phyloP scores from a whole-genome alignment of 2,329 filamentous ascomycete genomes.

The Neofusicoccum sp. region DNA sequence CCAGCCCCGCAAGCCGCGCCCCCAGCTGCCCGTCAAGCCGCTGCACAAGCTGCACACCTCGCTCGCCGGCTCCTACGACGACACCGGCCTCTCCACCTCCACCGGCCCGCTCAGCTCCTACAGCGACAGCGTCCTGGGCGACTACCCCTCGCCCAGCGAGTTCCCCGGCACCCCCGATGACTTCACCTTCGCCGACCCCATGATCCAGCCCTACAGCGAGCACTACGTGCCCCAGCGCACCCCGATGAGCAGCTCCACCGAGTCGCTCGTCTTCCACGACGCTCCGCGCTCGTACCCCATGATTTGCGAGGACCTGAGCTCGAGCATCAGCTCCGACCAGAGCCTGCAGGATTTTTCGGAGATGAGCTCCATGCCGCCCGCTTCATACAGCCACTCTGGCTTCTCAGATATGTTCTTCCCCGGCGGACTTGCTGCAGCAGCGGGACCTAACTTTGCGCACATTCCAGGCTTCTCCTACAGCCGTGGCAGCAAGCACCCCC shows the following conservation, averaged over 20 bases:
- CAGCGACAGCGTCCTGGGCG: conserved; percentile 39
- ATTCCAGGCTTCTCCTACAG: conserved; percentile 37
- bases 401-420: conserved; percentile 38
- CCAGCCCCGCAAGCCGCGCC: conserved; percentile 37
- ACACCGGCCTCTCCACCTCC: conserved; percentile 43
- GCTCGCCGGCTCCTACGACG: conserved; percentile 41
- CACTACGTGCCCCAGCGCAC: conserved; percentile 34
- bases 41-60: conserved; percentile 45
- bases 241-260: conserved; percentile 38
- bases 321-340: conserved; percentile 47
- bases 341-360: conserved; percentile 45
- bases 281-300: conserved; percentile 36
- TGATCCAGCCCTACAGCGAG: conserved; percentile 35
- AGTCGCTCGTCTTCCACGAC: conserved; percentile 35
- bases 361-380: conserved; percentile 34
- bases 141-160: conserved; percentile 48
- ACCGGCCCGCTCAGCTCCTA: conserved; percentile 48
- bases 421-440: conserved; percentile 13
- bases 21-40: conserved; percentile 38
- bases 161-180: conserved; percentile 49
- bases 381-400: conserved; percentile 32
- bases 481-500: conserved; percentile 14
- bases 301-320: conserved; percentile 42
- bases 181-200: conserved; percentile 39
- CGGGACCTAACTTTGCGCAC: conserved; percentile 19